Evolutionary conservation across 768 basidiomycete genomes (phyloP).

Genomic region (Collybiopsis confluens): DNA sequence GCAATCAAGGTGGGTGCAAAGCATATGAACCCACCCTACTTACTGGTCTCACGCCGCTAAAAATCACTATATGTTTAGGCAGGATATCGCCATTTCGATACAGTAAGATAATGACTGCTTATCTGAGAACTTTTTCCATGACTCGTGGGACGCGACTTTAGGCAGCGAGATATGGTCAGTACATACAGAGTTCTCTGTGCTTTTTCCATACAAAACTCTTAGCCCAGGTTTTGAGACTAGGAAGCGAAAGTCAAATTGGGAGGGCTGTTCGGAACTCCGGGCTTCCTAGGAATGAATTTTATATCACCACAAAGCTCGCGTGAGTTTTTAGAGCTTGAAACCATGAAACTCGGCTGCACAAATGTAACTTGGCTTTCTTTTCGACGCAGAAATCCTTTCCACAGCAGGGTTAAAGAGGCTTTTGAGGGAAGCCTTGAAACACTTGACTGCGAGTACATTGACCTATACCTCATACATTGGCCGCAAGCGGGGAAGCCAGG

Average conservation of each 20-base stretch:
- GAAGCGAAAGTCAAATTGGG: constrained; percentile 30
- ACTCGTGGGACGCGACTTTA: too few species aligned
- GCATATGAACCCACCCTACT: too few species aligned
- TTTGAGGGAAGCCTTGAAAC: constrained; percentile 33
- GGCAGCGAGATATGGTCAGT: constrained; percentile 13
- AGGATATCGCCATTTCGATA: not conserved
- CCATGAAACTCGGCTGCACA: too few species aligned
- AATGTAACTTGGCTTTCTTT: too few species aligned
- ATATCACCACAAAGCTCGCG: constrained; percentile 36
- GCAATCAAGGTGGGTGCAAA: constrained; percentile 17
- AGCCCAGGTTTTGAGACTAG: not conserved
- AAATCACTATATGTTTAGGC: not conserved
- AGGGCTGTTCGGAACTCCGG: constrained; percentile 26
- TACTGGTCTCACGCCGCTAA: too few species aligned
- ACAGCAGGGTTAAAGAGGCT: constrained; percentile 28
- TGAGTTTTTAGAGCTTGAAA: too few species aligned
- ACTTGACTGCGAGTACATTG: constrained; percentile 36
- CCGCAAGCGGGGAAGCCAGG: constrained; percentile 13
- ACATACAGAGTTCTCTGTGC: not conserved
- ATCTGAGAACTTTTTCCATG: too few species aligned
- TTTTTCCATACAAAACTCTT: too few species aligned
- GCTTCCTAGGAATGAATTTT: constrained; percentile 28
- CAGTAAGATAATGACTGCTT: too few species aligned
- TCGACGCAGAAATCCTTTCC: too few species aligned
- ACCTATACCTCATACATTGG: constrained; percentile 31